Base-by-base conservation (phyloP, 805 yeast species). In the Hanseniaspora taiwanica region DNA sequence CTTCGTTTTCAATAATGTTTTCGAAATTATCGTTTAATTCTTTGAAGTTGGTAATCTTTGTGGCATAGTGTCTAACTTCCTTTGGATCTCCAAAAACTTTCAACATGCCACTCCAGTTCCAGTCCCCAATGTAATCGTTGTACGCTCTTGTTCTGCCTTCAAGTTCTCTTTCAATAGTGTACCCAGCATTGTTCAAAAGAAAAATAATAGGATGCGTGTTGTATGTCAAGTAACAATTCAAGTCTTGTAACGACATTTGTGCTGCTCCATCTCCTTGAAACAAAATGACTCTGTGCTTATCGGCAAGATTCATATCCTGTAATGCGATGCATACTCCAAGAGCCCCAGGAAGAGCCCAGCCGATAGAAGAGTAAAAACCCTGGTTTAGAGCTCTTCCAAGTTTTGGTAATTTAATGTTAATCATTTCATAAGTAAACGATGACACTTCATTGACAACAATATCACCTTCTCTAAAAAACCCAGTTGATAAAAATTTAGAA, bases 211-310 rank as follows among this genome's bases (percentile, higher is more conserved):
- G 84, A 27, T 71, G 72, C 33, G 80, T 65, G 14, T 67, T 65
- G 45, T 71, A 64, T 45, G 83, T 71, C 29, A 81, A 57, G 52
- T 72, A 74, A 2, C 83, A 68, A 1, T 84, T 73, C 38, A 78
- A 59, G 54, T 87, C 96, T 66, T 87, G 95, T 41, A 81, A 67
- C 3, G 96, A 84, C 94, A 87, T 82, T 64, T 84, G 94, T 2
- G 95, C 89, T 2, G 94, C 78, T 1, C 96, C 96, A 56, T 87
- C 96, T 41, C 96, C 96, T 64, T 82, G 86, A 14, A 84, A 62
- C 20, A 86, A 64, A 18, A 84, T 65, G 35, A 86, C 66, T 50
- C 94, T 71, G 24, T 77, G 69, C 2, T 51, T 39, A 31, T 53
- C 54, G 29, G 51, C 50, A 17, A 40, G n/a, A n/a, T 19, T 19